Conservation (phyloP, 768 basidiomycete genomes). For the Ephemerocybe angulata region DNA sequence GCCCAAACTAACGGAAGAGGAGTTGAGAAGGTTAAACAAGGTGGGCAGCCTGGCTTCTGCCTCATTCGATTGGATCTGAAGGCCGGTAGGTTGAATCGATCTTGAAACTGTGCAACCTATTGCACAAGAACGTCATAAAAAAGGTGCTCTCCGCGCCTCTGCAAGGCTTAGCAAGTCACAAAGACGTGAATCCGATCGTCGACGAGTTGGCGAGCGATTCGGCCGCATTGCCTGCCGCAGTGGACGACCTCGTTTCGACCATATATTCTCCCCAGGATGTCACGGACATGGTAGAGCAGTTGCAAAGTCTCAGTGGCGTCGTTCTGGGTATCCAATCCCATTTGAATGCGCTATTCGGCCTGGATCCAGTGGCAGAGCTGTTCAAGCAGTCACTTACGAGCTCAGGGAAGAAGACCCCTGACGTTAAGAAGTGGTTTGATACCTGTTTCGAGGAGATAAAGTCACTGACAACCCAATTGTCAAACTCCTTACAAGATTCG, state of each 20-base stretch:
- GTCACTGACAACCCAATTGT: slow-evolving; percentile 34
- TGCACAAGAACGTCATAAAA: slow-evolving; percentile 59
- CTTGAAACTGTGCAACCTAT: slow-evolving; percentile 53
- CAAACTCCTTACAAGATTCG: slow-evolving; percentile 19
- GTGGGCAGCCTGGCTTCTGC: slow-evolving; percentile 28
- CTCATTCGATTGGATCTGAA: slow-evolving; percentile 2
- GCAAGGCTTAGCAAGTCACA: slow-evolving; percentile 13
- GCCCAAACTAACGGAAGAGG: slow-evolving; percentile 42
- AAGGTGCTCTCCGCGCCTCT: slow-evolving; percentile 41
- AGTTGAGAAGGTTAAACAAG: slow-evolving; percentile 58
- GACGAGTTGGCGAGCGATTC: slow-evolving; percentile 53
- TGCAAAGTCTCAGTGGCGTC: slow-evolving; percentile 34
- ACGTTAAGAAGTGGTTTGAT: slow-evolving; percentile 57
- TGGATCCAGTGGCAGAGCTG: slow-evolving; percentile 26
- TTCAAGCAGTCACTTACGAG: slow-evolving; percentile 27
- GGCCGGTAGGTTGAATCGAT: slow-evolving; percentile 50
- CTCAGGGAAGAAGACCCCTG: slow-evolving; percentile 24
- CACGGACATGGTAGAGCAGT: slow-evolving; percentile 35
- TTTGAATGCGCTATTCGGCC: slow-evolving; percentile 21
- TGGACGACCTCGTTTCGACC: slow-evolving; percentile 66
- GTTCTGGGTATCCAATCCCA: slow-evolving; percentile 34
- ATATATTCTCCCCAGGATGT: slow-evolving; percentile 63
- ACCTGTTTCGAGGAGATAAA: slow-evolving; percentile 62
- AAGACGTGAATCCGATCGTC: slow-evolving; percentile 29
- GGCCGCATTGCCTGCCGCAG: slow-evolving; percentile 45